phyloP scores from a whole-genome alignment of 495 filamentous ascomycete genomes.

The Penicillium manginii region DNA sequence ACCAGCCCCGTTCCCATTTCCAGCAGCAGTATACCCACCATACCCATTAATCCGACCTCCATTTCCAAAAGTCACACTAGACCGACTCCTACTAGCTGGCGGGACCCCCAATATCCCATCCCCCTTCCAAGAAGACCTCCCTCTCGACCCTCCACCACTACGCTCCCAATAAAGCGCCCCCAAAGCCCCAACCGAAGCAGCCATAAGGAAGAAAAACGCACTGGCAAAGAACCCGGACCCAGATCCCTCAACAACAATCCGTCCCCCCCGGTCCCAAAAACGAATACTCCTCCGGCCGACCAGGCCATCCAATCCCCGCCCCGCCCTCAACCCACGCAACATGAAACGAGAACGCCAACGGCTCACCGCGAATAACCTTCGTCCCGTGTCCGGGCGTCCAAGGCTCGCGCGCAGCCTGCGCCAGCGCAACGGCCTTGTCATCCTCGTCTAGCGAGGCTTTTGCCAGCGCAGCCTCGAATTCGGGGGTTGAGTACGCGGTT shows the following conservation, averaged over 20 bases:
- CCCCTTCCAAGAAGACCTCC: constrained; percentile 36
- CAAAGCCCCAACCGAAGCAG: constrained; percentile 50
- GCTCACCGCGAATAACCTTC: constrained; percentile 84
- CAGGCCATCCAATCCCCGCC: constrained; percentile 47
- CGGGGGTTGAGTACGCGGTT: constrained; percentile 82
- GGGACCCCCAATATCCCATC: constrained; percentile 50
- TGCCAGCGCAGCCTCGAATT: constrained; percentile 53
- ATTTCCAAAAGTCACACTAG: constrained; percentile 48
- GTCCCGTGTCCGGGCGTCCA: constrained; percentile 52
- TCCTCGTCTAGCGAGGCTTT: constrained; percentile 39
- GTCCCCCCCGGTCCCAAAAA: constrained; percentile 42
- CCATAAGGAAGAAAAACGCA: constrained; percentile 46
- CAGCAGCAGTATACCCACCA: constrained; percentile 46
- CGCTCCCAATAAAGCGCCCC: constrained; percentile 52
- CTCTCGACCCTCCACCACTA: constrained; percentile 37
- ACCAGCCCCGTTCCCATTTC: constrained; percentile 22
- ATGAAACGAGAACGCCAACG: constrained; percentile 76
- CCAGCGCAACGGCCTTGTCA: constrained; percentile 38
- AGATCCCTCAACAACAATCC: constrained; percentile 12
- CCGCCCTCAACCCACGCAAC: constrained; percentile 87
- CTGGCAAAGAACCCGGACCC: constrained; percentile 36
- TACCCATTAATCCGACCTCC: constrained; percentile 54
- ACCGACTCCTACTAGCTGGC: constrained; percentile 24
- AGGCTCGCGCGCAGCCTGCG: constrained; percentile 45
- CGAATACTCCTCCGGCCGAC: constrained; percentile 32